Evolutionary conservation across 345 rosid genomes (phyloP).

Genomic region (Eucalyptus caleyi): DNA sequence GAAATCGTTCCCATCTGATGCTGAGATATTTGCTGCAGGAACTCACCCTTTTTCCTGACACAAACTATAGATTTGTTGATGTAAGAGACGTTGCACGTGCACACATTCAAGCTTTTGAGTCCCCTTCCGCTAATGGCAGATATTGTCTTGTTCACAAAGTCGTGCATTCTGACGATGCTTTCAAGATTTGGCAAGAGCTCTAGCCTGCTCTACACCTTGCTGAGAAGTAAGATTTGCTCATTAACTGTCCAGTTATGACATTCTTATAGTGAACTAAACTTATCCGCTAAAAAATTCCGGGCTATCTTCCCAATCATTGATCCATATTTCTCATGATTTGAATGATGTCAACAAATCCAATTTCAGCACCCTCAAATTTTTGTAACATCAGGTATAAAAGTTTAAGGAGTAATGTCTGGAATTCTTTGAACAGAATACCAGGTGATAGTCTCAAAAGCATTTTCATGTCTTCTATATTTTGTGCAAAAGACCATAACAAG

Average conservation of each 20-base stretch:
- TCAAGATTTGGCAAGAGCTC: neutral
- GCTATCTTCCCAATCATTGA: neutral
- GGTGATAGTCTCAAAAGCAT: neutral
- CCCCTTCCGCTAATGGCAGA: conserved; percentile 31
- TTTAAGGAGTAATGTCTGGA: neutral
- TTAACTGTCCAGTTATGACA: neutral
- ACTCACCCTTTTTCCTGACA: neutral
- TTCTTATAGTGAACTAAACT: neutral
- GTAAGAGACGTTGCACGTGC: conserved; percentile 45
- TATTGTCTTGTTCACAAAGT: conserved; percentile 13
- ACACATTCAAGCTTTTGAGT: conserved; percentile 38
- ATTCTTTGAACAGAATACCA: neutral
- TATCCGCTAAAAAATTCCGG: neutral
- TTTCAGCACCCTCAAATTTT: neutral
- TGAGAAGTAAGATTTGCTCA: conserved; percentile 1
- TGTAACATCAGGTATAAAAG: neutral
- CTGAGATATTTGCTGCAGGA: neutral
- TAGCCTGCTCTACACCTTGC: conserved; percentile 1
- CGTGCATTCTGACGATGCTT: neutral
- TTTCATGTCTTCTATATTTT: neutral
- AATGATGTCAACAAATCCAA: neutral
- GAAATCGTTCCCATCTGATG: neutral
- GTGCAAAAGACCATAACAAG: neutral
- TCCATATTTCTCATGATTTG: neutral
- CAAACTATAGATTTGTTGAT: conserved; percentile 20